Evolutionary conservation across 768 basidiomycete genomes (phyloP).

Genomic region (Phylloporus sp.): DNA sequence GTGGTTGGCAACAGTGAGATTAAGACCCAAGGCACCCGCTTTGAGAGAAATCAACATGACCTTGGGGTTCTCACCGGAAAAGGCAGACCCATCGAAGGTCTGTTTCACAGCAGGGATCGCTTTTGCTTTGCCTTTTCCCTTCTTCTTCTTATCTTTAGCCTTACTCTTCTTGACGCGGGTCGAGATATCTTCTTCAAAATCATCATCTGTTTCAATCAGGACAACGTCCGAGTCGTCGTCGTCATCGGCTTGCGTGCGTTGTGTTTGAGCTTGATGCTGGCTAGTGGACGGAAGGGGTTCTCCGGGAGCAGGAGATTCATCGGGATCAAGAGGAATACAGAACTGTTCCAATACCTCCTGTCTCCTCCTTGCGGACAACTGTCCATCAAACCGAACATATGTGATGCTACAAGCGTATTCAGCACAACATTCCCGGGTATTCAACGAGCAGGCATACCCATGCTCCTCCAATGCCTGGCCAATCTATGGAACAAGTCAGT

Average conservation of each 20-base stretch:
- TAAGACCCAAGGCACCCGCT: constrained; percentile 80
- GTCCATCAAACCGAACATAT: constrained; percentile 79
- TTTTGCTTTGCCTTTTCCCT: constrained; percentile 35
- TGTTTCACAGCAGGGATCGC: constrained; percentile 13
- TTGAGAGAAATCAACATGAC: constrained; percentile 88
- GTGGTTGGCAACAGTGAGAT: constrained; percentile 86
- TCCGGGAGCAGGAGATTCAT: constrained; percentile 16
- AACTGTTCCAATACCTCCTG: constrained; percentile 75
- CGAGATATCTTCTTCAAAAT: constrained; percentile 29
- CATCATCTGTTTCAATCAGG: too few species aligned
- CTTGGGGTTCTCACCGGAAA: constrained; percentile 49
- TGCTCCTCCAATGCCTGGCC: constrained; percentile 60
- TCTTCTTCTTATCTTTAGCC: constrained; percentile 34
- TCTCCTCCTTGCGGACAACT: constrained; percentile 75
- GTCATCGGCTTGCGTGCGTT: constrained; percentile 5
- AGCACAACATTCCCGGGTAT: background rate
- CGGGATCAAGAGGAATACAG: constrained; percentile 54
- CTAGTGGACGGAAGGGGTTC: constrained; percentile 13
- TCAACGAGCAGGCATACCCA: constrained; percentile 39
- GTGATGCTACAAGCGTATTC: constrained; percentile 47
- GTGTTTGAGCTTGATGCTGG: constrained; percentile 5
- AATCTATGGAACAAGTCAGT: constrained; percentile 44
- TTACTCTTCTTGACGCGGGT: constrained; percentile 29
- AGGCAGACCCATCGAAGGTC: constrained; percentile 18
- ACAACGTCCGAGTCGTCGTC: constrained; percentile 35